Base-by-base conservation (phyloP, 768 basidiomycete species). In the Porphyrellus cyaneotinctus region DNA sequence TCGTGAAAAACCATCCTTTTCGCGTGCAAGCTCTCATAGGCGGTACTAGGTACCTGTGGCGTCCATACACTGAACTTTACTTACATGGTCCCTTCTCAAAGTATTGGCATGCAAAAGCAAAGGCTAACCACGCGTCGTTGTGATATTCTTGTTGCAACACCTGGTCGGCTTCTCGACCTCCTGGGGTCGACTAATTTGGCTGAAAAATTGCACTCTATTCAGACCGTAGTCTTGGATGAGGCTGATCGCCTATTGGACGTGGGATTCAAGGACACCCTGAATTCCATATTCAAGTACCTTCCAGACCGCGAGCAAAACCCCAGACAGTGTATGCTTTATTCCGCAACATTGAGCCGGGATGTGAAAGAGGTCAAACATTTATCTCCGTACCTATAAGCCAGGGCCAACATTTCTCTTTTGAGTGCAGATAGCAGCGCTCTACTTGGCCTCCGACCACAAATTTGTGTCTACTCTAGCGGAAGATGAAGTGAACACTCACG, bases 201-300 rank as follows among this genome's bases (percentile, higher is more conserved):
- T 11, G 51, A 68, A 32, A 69, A 72, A 33, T 64, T 85, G 42
- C 33, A 56, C 6, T 56, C 65, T 26, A 66, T 83, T 8, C 66
- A 73, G 35, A 72, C 74, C 8, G 56, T 87, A 58, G 78, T 88
- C 3, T 72, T 87, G 56, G 87, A 89, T 62, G 87, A 89, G 68
- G 87, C 87, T 12, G 88, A 90, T 65, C 73, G 87, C 31, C 66
- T 90, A 15, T 74, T 89, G 18, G 88, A 89, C 61, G 77, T 85
- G 62, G 87, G 88, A 44, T 90, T 90, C 64, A 81, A 78, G 41
- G 76, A 75, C 10, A 82, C 84, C 37, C 72, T 90, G 53, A 82
- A 87, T 62, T 82, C 82, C 49, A 85, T 90, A 49, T 64, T 85
- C 10, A 24, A 53, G 0, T 65, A 62, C 52, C 62, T 80, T 32